Percentiles rank a stretch among this genome's conserved stretches.
Conservation (phyloP, 202 grass and related monocot genomes). For the Bolboschoenoplectus hybrid region DNA sequence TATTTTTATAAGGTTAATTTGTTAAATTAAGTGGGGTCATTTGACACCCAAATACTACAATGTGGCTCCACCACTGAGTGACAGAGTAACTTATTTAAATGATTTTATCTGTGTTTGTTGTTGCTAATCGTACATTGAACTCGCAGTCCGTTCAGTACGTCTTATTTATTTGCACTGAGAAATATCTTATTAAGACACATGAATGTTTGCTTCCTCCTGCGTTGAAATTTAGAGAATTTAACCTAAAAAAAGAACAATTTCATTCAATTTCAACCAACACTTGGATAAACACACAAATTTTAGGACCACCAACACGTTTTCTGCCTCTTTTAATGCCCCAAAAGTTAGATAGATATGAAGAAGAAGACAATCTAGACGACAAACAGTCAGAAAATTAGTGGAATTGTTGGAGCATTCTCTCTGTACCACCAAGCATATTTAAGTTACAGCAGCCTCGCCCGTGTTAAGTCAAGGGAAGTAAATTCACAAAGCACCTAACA, state of each 20-base stretch:
- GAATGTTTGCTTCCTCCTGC: not conserved
- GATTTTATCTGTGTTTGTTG: not conserved
- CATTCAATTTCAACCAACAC: not conserved
- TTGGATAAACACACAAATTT: not conserved
- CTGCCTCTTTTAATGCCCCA: constrained; percentile 25
- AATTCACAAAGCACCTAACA: not conserved
- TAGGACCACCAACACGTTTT: not conserved
- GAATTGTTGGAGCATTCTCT: not conserved
- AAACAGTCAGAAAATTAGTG: not conserved
- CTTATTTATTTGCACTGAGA: not conserved
- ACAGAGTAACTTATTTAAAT: no score
- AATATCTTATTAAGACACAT: not conserved
- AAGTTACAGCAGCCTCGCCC: not conserved
- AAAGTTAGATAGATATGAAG: constrained; percentile 35
- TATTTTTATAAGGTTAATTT: no score
- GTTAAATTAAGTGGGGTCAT: no score
- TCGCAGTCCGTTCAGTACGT: not conserved
- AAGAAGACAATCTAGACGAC: not conserved
- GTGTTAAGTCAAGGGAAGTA: not conserved
- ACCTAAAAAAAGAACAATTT: not conserved
- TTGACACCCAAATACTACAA: no score
- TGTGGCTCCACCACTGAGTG: no score
- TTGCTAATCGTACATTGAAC: not conserved
- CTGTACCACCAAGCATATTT: not conserved
- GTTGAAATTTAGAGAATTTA: not conserved